Conservation (phyloP, 2,329 filamentous ascomycete genomes). For the Sphaerulina musiva region DNA sequence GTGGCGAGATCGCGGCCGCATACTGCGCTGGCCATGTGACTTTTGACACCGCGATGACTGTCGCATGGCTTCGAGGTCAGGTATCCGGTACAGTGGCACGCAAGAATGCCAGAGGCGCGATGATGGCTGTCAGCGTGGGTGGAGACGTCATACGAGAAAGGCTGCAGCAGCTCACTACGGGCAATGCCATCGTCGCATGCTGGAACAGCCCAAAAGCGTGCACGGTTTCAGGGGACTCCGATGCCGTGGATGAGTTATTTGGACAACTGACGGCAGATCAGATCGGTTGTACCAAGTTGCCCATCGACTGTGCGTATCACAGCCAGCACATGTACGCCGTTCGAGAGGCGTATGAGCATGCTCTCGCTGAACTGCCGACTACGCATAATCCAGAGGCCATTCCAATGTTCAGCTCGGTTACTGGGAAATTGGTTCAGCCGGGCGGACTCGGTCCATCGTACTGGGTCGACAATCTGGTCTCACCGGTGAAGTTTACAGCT, state of each 20-base stretch:
- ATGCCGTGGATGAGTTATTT: conserved; percentile 33
- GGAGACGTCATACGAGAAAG: conserved; percentile 23
- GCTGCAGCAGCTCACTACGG: conserved; percentile 14
- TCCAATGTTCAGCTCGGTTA: conserved; percentile 8
- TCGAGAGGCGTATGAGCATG: conserved; percentile 2
- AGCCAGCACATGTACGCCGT: conserved; percentile 33
- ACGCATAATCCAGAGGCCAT: background rate
- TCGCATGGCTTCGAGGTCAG: conserved; percentile 20
- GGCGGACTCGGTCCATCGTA: conserved; percentile 4
- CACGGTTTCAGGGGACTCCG: conserved; percentile 42
- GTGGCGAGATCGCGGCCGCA: conserved; percentile 33
- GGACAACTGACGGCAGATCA: conserved; percentile 32
- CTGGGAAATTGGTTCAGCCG: background rate
- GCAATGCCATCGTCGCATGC: conserved; percentile 30
- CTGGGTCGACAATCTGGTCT: conserved; percentile 14
- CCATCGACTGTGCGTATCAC: conserved; percentile 42
- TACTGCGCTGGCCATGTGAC: conserved; percentile 26
- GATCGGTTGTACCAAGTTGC: conserved; percentile 37
- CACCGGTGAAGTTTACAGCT: conserved; percentile 10
- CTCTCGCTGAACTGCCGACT: conserved; percentile 1
- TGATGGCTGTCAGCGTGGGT: conserved; percentile 31
- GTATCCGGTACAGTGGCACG: conserved; percentile 7
- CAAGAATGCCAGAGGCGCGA: conserved; percentile 22
- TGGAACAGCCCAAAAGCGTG: conserved; percentile 39
- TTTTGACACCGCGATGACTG: conserved; percentile 13